Base-by-base conservation (phyloP, 1,139 yeast species). In the Taphrina flavorubra region DNA sequence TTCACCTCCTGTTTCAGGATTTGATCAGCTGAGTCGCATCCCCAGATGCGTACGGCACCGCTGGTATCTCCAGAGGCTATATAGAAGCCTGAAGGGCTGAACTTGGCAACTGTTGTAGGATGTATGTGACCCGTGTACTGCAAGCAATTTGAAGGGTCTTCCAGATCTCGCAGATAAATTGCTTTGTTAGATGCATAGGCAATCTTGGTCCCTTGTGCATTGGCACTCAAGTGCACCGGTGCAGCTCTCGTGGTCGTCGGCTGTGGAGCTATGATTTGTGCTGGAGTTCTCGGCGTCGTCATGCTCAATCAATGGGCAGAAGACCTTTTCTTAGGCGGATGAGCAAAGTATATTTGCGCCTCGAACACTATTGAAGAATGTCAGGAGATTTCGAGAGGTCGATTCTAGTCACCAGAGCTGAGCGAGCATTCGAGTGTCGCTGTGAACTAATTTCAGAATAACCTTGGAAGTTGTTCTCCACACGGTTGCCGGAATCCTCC, bases 31-130 rank as follows among this genome's bases (percentile, higher is more conserved):
- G 84, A 83, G 6, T 80, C 84, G 55, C 86, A 81, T 75, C 91
- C 96, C 97, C 98, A 92, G 58, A 94, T 85, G 74, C 90, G 89
- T 61, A 94, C 94, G 71, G 85, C 85, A 37, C 99, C 99, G 11
- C 87, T 58, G 44, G 37, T 60, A 36, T 69, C 99, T 57, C 97
- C 99, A 1, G 96, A 89, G 1, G 97, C 97, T 42, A 94, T 80
- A 77, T 90, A 92, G 78, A 83, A 88, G 0, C 99, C 98, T 14
- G 92, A 87, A 1, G 98, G 97, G 0, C 97, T 83, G 77, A 94
- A 91, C 55, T 86, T 84, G 11, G 95, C 97, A 6, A 88, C 96
- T 0, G 96, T 88, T 37, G 96, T 89, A 47, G 84, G 79, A 51
- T 82, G 81, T 55, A 84, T 83, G 78, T 94, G 99, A 65, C 85